A percentile compares a stretch with the other conserved stretches of the same genome.
These are phyloP conservation scores for Leccinum solheimii DNA, from an alignment of 1,284 basidiomycete genomes.

Conservation along the genomic window DNA sequence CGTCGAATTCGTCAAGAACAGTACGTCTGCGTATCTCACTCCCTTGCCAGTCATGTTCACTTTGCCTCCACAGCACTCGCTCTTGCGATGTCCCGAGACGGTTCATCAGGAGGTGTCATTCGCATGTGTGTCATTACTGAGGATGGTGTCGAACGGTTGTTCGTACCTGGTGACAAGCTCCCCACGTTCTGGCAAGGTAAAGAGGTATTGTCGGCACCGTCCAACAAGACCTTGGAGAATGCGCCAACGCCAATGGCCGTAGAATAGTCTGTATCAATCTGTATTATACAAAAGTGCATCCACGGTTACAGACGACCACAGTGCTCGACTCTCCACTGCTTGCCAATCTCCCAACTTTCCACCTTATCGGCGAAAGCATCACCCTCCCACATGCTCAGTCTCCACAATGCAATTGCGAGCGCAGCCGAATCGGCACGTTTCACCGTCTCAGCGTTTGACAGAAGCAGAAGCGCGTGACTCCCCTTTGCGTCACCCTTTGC, in stretches of 20 bases:
- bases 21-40: slow-evolving; percentile 50
- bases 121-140: slow-evolving; percentile 97
- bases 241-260: slow-evolving; percentile 61
- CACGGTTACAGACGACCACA: slow-evolving; percentile 5
- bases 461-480: slow-evolving; percentile 71
- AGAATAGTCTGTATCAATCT: slow-evolving; percentile 41
- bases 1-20: slow-evolving; percentile 93
- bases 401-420: slow-evolving; percentile 71
- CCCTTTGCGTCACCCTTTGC: slow-evolving; percentile 41
- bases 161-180: slow-evolving; percentile 91
- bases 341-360: slow-evolving; percentile 35
- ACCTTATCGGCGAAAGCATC: slow-evolving; percentile 32
- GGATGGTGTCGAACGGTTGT: slow-evolving; percentile 87
- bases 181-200: slow-evolving; percentile 85
- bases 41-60: slow-evolving; percentile 6
- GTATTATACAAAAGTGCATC: slow-evolving; percentile 2
- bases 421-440: slow-evolving; percentile 58
- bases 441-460: slow-evolving; percentile 49
- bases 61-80: slow-evolving; percentile 66
- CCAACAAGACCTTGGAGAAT: slow-evolving; percentile 37
- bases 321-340: slow-evolving; percentile 25
- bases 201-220: slow-evolving; percentile 56
- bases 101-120: slow-evolving; percentile 96
- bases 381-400: slow-evolving; percentile 71
- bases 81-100: slow-evolving; percentile 97